Evolutionary conservation across 352 stramenopile genomes (phyloP).

Genomic region (Phytopythium ostracodes): DNA sequence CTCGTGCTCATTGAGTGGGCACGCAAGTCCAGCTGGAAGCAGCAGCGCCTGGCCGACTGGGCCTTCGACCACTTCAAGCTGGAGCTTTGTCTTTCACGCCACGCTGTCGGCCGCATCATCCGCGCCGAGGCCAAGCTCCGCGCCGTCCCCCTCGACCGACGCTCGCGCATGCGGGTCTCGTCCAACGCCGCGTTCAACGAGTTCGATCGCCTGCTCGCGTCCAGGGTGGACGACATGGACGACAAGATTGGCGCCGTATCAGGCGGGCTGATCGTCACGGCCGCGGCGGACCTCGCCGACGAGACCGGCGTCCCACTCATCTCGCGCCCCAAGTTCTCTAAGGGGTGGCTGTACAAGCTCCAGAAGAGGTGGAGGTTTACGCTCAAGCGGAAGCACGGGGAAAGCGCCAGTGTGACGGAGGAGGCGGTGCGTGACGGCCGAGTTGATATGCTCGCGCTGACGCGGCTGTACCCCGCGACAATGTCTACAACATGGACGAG

Average conservation of each 20-base stretch:
- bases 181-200: not conserved
- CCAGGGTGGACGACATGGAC: not conserved
- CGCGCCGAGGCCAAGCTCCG: not conserved
- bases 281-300: not conserved
- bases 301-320: not conserved
- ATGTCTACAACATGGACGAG: no score
- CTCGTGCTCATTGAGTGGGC: not conserved
- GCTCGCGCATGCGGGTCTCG: not conserved
- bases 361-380: not conserved
- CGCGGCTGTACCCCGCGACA: not conserved
- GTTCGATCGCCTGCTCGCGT: not conserved
- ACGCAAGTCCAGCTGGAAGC: not conserved
- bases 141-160: not conserved
- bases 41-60: not conserved
- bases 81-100: not conserved
- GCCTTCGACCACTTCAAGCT: not conserved
- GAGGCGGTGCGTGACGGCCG: not conserved
- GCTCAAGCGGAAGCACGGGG: not conserved
- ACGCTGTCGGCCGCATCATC: not conserved
- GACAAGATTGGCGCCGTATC: not conserved
- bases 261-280: not conserved
- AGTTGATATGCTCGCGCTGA: not conserved
- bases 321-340: not conserved
- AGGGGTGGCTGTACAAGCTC: not conserved
- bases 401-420: not conserved